phyloP scores from a whole-genome alignment of 1,139 yeast species.

The Lodderomyces parapsilosis region DNA sequence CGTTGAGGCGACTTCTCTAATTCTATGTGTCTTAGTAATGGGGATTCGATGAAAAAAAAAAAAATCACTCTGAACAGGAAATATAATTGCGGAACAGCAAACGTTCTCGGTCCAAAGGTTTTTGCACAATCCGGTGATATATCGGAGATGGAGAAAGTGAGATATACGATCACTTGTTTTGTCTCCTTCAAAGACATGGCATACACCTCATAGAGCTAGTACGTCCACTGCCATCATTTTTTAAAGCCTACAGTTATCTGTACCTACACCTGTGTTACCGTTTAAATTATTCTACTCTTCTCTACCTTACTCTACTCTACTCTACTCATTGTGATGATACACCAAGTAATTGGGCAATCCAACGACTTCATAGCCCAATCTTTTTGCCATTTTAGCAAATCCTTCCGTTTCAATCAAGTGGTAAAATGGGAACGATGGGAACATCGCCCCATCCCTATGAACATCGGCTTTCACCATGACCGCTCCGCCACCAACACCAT shows the following conservation, averaged over 20 bases:
- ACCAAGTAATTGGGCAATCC: conserved; percentile 95
- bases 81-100: background rate
- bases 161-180: no score
- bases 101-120: background rate
- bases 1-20: background rate
- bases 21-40: background rate
- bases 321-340: conserved; percentile 71
- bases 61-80: background rate
- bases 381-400: conserved; percentile 95
- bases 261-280: no score
- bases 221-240: no score
- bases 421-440: conserved; percentile 96
- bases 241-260: no score
- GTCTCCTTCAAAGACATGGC: no score
- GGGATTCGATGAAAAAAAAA: background rate
- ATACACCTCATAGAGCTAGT: no score
- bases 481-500: conserved; percentile 98
- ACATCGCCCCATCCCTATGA: conserved; percentile 98
- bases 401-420: conserved; percentile 98
- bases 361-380: conserved; percentile 85
- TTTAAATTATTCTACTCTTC: background rate
- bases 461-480: conserved; percentile 94
- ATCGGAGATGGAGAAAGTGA: background rate
- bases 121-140: background rate
- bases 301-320: no score